phyloP scores from a whole-genome alignment of 306 rosid genomes.

The Phaseolus lunatus region DNA sequence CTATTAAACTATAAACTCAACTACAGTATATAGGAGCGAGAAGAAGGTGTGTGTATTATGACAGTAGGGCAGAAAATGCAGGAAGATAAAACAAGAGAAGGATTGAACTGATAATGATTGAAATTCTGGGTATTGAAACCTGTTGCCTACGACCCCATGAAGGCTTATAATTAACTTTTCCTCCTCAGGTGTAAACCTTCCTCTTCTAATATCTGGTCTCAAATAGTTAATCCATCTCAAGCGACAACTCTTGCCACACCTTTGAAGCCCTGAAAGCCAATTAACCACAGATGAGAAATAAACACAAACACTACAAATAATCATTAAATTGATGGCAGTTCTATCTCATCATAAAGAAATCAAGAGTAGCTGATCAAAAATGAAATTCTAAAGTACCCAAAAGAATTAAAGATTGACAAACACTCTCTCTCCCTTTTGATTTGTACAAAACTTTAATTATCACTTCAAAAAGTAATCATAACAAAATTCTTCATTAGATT shows the following conservation, averaged over 20 bases:
- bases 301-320: background rate
- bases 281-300: background rate
- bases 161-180: constrained; percentile 92
- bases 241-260: constrained; percentile 97
- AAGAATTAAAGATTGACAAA: background rate
- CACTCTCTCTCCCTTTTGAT: background rate
- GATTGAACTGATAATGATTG: background rate
- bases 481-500: background rate
- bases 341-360: background rate
- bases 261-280: constrained; percentile 74
- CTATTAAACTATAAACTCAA: background rate
- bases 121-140: constrained; percentile 46
- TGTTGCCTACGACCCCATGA: constrained; percentile 94
- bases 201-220: constrained; percentile 98
- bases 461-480: background rate
- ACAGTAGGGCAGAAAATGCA: background rate
- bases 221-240: constrained; percentile 97
- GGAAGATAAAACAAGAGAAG: background rate
- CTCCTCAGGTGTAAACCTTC: constrained; percentile 91
- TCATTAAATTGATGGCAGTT: background rate
- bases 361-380: background rate
- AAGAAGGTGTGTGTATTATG: background rate
- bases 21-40: background rate
- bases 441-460: background rate
- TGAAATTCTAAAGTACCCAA: background rate